These are phyloP conservation scores for Cutaneotrichosporon cutaneum DNA, from an alignment of 1,284 basidiomycete species.

Conservation along the genomic window DNA sequence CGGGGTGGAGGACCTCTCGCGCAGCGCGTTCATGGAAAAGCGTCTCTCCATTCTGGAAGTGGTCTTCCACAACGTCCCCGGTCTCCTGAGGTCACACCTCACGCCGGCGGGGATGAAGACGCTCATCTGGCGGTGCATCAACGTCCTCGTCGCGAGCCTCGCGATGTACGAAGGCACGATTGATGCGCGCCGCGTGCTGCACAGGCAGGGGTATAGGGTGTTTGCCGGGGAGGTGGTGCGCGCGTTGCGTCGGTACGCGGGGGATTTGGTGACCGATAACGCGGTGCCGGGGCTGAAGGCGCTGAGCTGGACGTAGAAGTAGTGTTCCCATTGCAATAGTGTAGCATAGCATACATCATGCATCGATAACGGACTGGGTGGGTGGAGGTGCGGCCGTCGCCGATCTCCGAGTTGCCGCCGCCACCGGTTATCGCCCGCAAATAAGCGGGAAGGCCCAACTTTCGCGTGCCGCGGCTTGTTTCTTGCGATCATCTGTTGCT, in stretches of 20 bases:
- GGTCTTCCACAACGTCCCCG: conserved; percentile 32
- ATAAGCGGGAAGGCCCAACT: background rate
- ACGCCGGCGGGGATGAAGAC: conserved; percentile 36
- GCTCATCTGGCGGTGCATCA: conserved; percentile 47
- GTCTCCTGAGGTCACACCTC: conserved; percentile 25
- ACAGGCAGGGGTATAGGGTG: conserved; percentile 36
- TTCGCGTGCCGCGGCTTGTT: background rate
- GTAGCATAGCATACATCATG: background rate
- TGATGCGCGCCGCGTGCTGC: conserved; percentile 29
- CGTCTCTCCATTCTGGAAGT: conserved; percentile 25
- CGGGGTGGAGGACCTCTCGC: conserved; percentile 19
- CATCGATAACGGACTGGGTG: background rate
- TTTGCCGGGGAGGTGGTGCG: conserved; percentile 30
- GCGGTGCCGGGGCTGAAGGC: conserved; percentile 35
- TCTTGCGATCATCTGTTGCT: background rate
- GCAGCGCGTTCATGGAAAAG: conserved; percentile 31
- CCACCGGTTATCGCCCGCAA: background rate
- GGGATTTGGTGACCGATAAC: conserved; percentile 28
- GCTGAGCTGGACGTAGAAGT: conserved; percentile 10
- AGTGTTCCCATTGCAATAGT: background rate
- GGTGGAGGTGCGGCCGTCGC: background rate
- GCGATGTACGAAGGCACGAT: conserved; percentile 24
- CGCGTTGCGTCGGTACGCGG: conserved; percentile 26
- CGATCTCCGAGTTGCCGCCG: background rate
- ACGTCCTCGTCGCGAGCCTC: conserved; percentile 22